Evolutionary conservation across 164 flowering plant genomes (phyloP).

Genomic region (Piper longum): DNA sequence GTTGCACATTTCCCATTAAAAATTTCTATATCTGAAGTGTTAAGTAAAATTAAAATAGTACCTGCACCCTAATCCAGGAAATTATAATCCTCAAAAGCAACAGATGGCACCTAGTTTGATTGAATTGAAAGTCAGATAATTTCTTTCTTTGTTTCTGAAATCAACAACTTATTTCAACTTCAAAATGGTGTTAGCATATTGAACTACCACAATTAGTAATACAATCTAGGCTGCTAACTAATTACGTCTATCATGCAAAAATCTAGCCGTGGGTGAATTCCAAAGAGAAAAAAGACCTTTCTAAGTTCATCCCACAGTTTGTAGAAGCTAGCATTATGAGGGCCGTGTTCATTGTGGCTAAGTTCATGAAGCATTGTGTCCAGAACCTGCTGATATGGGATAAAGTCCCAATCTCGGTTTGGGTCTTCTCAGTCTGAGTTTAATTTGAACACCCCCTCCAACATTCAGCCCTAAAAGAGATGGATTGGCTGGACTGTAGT

Average conservation of each 20-base stretch:
- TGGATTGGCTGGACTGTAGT: slow-evolving; percentile 57
- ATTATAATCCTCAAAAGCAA: neutral
- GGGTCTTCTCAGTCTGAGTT: slow-evolving; percentile 68
- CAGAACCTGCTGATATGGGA: slow-evolving; percentile 59
- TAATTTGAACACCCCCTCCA: slow-evolving; percentile 63
- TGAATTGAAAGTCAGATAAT: neutral
- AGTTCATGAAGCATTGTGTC: slow-evolving; percentile 99
- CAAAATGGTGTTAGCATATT: too few relatives aligned
- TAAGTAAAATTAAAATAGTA: too few relatives aligned
- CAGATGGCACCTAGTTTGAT: neutral
- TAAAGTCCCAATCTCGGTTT: slow-evolving; percentile 61
- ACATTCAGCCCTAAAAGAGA: slow-evolving; percentile 75
- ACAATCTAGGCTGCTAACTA: too few relatives aligned
- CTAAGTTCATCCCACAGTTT: slow-evolving; percentile 90
- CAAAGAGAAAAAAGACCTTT: slow-evolving; percentile 29
- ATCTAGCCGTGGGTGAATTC: too few relatives aligned
- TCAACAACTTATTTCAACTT: too few relatives aligned
- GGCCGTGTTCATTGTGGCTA: slow-evolving; percentile 80
- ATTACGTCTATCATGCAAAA: too few relatives aligned
- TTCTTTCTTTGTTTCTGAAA: too few relatives aligned
- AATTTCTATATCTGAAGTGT: too few relatives aligned
- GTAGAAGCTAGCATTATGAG: slow-evolving; percentile 87
- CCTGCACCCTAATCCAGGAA: too few relatives aligned
- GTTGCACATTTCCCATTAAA: too few relatives aligned
- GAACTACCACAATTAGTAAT: too few relatives aligned